Percentiles rank a stretch among this genome's conserved stretches.
phyloP scores from a whole-genome alignment of 331 rosid genomes.

The Saraca asoca region DNA sequence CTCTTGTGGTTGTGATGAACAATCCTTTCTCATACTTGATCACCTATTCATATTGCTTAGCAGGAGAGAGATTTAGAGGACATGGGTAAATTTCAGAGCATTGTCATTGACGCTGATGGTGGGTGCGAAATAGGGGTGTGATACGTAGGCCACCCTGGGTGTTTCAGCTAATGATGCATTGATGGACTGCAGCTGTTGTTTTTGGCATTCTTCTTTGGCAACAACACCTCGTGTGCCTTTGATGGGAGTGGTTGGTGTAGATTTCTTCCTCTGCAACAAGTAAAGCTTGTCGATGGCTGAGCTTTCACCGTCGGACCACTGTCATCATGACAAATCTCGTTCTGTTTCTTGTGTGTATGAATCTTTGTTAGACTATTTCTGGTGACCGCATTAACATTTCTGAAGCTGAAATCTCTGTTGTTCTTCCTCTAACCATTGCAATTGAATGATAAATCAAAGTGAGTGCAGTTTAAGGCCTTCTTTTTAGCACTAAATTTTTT shows the following conservation, averaged over 20 bases:
- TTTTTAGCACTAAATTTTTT: too few species aligned
- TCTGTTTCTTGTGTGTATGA: constrained; percentile 50
- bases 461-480: too few species aligned
- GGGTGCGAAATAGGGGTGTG: constrained; percentile 46
- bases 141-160: constrained; percentile 42
- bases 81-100: constrained; percentile 80
- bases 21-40: constrained; percentile 76
- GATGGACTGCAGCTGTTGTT: constrained; percentile 80
- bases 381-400: constrained; percentile 9
- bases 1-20: constrained; percentile 74
- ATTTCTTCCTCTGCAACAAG: constrained; percentile 70
- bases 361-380: constrained; percentile 62
- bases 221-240: too few species aligned
- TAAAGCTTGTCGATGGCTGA: constrained; percentile 83
- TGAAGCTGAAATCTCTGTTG: constrained; percentile 35
- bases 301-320: constrained; percentile 72
- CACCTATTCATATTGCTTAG: constrained; percentile 74
- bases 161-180: too few species aligned
- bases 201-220: constrained; percentile 67
- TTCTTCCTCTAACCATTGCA: too few species aligned
- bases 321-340: constrained; percentile 68
- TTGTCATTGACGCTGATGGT: constrained; percentile 79
- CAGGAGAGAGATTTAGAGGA: constrained; percentile 93
- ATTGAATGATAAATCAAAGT: too few species aligned
- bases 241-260: constrained; percentile 77